A percentile compares a stretch with the other conserved stretches of the same genome.
Conservation (phyloP, 2,329 filamentous ascomycete genomes). For the Aureobasidium lini region DNA sequence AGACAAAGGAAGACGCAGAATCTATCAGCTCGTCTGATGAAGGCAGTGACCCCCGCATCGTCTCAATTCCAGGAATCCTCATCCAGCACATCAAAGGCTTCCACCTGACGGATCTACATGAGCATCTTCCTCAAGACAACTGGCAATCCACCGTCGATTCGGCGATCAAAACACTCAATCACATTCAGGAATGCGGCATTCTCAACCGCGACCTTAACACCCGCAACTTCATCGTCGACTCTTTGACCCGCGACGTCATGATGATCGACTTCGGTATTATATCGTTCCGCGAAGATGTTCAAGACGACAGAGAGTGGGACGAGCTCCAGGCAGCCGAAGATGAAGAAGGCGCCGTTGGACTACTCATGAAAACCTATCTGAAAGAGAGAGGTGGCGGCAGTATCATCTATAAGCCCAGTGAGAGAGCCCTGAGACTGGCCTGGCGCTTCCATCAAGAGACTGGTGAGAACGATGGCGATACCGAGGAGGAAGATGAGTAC, state of each 20-base stretch:
- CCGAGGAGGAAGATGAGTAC: conserved; percentile 1
- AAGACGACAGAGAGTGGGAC: background rate
- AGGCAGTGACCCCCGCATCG: background rate
- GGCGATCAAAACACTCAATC: background rate
- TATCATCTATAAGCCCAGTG: background rate
- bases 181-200: background rate
- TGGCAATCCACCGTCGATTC: background rate
- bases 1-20: background rate
- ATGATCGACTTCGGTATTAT: background rate
- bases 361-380: background rate
- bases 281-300: background rate
- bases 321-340: background rate
- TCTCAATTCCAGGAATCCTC: background rate
- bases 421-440: background rate
- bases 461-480: background rate
- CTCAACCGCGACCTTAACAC: background rate
- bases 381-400: background rate
- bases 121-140: background rate
- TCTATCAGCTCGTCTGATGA: background rate
- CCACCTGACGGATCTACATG: background rate
- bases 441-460: background rate
- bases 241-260: background rate
- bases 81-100: background rate
- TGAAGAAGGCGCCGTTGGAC: background rate
- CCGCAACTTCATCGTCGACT: background rate